These are phyloP conservation scores for Aspergillus viridinutans DNA, from an alignment of 2,329 filamentous ascomycete species.

Conservation along the genomic window DNA sequence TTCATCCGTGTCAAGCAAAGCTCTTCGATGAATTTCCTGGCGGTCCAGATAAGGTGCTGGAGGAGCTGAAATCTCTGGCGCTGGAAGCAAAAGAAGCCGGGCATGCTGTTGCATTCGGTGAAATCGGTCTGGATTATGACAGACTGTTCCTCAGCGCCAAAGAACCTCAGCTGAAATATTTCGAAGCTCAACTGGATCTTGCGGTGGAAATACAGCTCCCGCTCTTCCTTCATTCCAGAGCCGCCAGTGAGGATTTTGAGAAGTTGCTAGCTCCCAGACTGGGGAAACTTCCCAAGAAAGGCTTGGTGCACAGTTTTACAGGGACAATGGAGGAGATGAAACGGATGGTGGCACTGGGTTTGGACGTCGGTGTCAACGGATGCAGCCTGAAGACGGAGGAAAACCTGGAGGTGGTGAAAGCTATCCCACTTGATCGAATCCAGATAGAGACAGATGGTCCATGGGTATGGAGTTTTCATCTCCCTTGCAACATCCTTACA, in stretches of 20 bases:
- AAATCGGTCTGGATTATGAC: slow-evolving; percentile 96
- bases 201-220: slow-evolving; percentile 74
- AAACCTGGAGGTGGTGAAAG: slow-evolving; percentile 78
- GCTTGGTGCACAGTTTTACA: slow-evolving; percentile 92
- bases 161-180: slow-evolving; percentile 77
- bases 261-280: slow-evolving; percentile 61
- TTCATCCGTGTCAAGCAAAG: slow-evolving; percentile 84
- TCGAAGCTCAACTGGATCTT: slow-evolving; percentile 75
- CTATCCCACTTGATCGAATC: slow-evolving; percentile 71
- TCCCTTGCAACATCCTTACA: background rate
- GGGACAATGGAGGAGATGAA: slow-evolving; percentile 81
- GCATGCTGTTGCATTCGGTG: slow-evolving; percentile 77
- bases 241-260: slow-evolving; percentile 82
- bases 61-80: slow-evolving; percentile 63
- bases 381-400: slow-evolving; percentile 93
- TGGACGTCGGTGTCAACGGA: slow-evolving; percentile 93
- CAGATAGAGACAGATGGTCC: slow-evolving; percentile 98
- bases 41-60: slow-evolving; percentile 42
- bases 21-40: slow-evolving; percentile 63
- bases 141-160: slow-evolving; percentile 76
- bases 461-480: slow-evolving; percentile 50
- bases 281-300: slow-evolving; percentile 65
- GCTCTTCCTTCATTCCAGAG: slow-evolving; percentile 87
- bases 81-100: slow-evolving; percentile 53
- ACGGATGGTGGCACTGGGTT: slow-evolving; percentile 70